Conservation (phyloP, 805 yeast genomes). For the Nakazawaea molendinolei region DNA sequence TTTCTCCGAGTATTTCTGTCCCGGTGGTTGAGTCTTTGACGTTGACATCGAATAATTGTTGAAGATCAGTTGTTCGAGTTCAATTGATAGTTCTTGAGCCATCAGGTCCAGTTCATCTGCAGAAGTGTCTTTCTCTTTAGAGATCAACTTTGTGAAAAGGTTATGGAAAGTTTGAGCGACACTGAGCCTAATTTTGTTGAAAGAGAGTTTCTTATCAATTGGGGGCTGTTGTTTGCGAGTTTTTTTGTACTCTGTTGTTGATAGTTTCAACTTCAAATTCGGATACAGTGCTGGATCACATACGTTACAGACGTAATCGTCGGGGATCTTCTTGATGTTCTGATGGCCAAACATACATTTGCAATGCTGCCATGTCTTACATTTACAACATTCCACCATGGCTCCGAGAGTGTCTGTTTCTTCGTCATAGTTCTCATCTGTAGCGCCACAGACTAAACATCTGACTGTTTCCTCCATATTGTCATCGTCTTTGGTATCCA, state of each 20-base stretch:
- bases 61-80: slow-evolving; percentile 46
- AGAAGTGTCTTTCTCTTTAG: slow-evolving; percentile 19
- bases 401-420: slow-evolving; percentile 45
- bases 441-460: slow-evolving; percentile 59
- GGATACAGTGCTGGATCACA: slow-evolving; percentile 39
- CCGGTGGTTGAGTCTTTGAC: slow-evolving; percentile 4
- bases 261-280: slow-evolving; percentile 21
- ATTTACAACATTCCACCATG: slow-evolving; percentile 62
- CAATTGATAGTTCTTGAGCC: slow-evolving; percentile 39
- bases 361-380: slow-evolving; percentile 70
- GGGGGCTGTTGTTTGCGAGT: slow-evolving; percentile 16
- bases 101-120: slow-evolving; percentile 24
- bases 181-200: slow-evolving; percentile 33
- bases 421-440: slow-evolving; percentile 50
- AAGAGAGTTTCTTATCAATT: slow-evolving; percentile 15
- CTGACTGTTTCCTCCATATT: slow-evolving; percentile 40
- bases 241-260: slow-evolving; percentile 12
- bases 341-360: slow-evolving; percentile 49
- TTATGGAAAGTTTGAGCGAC: slow-evolving; percentile 46
- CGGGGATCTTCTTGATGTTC: slow-evolving; percentile 33
- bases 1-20: slow-evolving; percentile 51
- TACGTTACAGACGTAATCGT: slow-evolving; percentile 44
- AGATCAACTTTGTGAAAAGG: slow-evolving; percentile 35
- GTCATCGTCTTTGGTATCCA: slow-evolving; percentile 14
- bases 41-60: slow-evolving; percentile 26